Evolutionary conservation across 495 filamentous ascomycete genomes (phyloP).

Genomic region (Rusavskia elegans): DNA sequence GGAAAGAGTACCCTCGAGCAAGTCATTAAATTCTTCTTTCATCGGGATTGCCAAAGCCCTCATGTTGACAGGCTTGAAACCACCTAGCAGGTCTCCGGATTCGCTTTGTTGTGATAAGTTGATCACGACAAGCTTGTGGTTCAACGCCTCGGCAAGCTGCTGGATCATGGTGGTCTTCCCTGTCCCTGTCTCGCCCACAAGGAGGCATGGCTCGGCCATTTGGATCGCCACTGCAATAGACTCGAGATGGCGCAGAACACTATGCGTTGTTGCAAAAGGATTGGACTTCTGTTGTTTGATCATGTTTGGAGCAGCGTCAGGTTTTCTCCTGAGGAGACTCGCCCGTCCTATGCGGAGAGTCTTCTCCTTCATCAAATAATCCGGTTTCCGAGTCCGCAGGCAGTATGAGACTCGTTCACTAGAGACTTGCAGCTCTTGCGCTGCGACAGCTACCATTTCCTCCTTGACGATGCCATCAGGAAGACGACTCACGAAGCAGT

Average conservation of each 20-base stretch:
- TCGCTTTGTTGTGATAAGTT: constrained; percentile 98
- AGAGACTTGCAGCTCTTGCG: constrained; percentile 72
- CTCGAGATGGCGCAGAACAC: constrained; percentile 59
- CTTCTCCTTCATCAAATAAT: constrained; percentile 38
- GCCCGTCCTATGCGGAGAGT: constrained; percentile 53
- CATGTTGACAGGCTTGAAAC: constrained; percentile 88
- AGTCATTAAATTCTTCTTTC: constrained; percentile 81
- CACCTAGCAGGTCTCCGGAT: constrained; percentile 78
- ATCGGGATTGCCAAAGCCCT: constrained; percentile 76
- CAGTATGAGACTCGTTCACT: constrained; percentile 60
- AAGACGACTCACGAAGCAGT: constrained; percentile 71
- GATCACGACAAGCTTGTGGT: constrained; percentile 71
- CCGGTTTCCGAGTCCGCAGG: constrained; percentile 49
- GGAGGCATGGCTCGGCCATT: constrained; percentile 70
- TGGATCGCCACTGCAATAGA: constrained; percentile 70
- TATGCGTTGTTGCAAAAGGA: constrained; percentile 59
- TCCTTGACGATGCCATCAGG: constrained; percentile 46
- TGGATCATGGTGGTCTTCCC: constrained; percentile 95
- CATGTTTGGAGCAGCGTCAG: constrained; percentile 12
- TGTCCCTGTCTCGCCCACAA: constrained; percentile 96
- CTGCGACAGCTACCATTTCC: constrained; percentile 49
- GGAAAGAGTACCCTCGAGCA: constrained; percentile 77
- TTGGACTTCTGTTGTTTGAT: constrained; percentile 10
- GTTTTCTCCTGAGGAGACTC: constrained; percentile 27
- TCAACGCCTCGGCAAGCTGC: constrained; percentile 67